Percentiles rank a stretch among this genome's conserved stretches.
Evolutionary conservation across 345 rosid genomes (phyloP).

Genomic region (Lagerstroemia speciosa): DNA sequence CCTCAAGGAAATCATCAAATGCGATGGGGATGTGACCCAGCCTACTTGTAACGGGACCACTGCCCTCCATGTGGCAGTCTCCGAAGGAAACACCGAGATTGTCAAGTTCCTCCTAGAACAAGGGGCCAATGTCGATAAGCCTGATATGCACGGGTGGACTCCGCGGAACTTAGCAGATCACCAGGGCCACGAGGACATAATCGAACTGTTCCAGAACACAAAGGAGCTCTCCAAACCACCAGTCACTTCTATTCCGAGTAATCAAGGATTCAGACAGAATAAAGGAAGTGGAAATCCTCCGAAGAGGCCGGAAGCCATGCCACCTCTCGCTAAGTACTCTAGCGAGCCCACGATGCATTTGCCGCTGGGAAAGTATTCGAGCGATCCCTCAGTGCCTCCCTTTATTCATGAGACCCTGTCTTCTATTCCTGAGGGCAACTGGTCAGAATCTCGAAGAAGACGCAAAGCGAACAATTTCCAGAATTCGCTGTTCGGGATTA

Average conservation of each 20-base stretch:
- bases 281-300: not conserved
- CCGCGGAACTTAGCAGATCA: constrained; percentile 63
- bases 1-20: constrained; percentile 39
- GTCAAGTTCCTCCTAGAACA: constrained; percentile 50
- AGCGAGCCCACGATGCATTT: constrained; percentile 49
- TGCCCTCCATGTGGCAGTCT: constrained; percentile 64
- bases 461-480: constrained; percentile 37
- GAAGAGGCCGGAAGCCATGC: constrained; percentile 12
- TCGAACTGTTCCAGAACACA: constrained; percentile 22
- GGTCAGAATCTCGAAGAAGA: constrained; percentile 25
- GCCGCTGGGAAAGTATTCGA: constrained; percentile 39
- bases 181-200: constrained; percentile 72
- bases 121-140: constrained; percentile 53
- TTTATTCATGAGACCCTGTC: constrained; percentile 13
- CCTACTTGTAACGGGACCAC: constrained; percentile 39
- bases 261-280: constrained; percentile 5
- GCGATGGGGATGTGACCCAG: constrained; percentile 56
- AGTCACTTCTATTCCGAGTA: not conserved
- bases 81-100: constrained; percentile 52
- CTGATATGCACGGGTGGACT: constrained; percentile 68
- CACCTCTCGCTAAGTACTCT: constrained; percentile 34
- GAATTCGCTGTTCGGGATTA: constrained; percentile 69
- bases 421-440: constrained; percentile 22
- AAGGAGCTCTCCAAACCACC: not conserved
- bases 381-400: constrained; percentile 47